These are phyloP conservation scores for Coemansia asiatica DNA, from an alignment of 192 early-diverging fungal genomes.

Conservation along the genomic window DNA sequence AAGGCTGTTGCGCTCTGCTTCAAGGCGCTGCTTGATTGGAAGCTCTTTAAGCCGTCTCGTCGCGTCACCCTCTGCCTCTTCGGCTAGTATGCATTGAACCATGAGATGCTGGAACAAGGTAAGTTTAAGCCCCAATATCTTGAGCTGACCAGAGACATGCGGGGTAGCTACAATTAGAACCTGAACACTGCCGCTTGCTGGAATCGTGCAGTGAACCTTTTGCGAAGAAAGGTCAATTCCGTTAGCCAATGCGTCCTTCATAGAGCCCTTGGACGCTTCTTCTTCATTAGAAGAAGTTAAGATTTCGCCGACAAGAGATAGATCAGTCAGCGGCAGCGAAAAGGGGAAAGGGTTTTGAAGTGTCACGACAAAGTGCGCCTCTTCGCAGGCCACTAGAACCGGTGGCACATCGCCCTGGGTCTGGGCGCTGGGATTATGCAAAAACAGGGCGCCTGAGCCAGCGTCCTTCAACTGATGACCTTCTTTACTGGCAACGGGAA, in stretches of 20 bases:
- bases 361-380: constrained; percentile 35
- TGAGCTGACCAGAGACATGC: constrained; percentile 18
- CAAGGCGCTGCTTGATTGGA: constrained; percentile 32
- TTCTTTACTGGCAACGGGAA: background rate
- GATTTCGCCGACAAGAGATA: constrained; percentile 14
- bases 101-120: constrained; percentile 37
- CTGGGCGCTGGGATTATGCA: constrained; percentile 50
- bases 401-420: constrained; percentile 25
- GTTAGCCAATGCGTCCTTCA: background rate
- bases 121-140: constrained; percentile 22
- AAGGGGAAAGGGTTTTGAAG: constrained; percentile 52
- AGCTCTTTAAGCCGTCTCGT: constrained; percentile 18
- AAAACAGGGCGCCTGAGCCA: constrained; percentile 24
- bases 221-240: background rate
- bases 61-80: constrained; percentile 22
- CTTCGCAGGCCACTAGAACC: constrained; percentile 26
- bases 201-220: constrained; percentile 17
- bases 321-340: constrained; percentile 30
- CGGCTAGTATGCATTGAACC: constrained; percentile 25
- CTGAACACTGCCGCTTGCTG: constrained; percentile 22
- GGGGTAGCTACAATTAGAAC: constrained; percentile 33
- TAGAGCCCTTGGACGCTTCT: background rate
- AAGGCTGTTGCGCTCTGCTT: constrained; percentile 31
- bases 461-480: background rate
- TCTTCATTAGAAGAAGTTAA: background rate